Evolutionary conservation across 305 asterid species (phyloP).

Genomic region (Nicotiana rustica): DNA sequence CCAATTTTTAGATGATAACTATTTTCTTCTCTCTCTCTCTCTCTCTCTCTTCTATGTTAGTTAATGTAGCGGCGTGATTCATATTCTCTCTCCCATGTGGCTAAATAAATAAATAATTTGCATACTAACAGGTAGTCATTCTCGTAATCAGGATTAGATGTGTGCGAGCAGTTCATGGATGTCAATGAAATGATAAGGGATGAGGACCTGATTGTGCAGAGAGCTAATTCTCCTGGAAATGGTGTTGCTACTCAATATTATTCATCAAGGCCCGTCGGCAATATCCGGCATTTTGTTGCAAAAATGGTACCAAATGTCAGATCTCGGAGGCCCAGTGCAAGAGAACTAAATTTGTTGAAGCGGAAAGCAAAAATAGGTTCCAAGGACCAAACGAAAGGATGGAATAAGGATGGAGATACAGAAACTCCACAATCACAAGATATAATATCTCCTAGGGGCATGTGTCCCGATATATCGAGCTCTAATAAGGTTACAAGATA

Average conservation of each 20-base stretch:
- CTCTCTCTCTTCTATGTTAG: not conserved
- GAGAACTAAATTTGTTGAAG: slow-evolving; percentile 94
- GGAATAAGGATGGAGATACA: slow-evolving; percentile 82
- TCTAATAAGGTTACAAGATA: slow-evolving; percentile 69
- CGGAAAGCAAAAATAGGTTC: slow-evolving; percentile 88
- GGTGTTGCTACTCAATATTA: slow-evolving; percentile 71
- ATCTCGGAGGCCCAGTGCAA: slow-evolving; percentile 96
- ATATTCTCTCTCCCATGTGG: slow-evolving; percentile 27
- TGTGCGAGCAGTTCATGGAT: slow-evolving; percentile 98
- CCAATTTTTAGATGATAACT: slow-evolving; percentile 9
- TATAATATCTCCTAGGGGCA: slow-evolving; percentile 67
- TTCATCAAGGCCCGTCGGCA: slow-evolving; percentile 64
- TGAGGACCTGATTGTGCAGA: slow-evolving; percentile 86
- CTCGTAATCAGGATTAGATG: slow-evolving; percentile 78
- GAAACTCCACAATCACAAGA: slow-evolving; percentile 77
- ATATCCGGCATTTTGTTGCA: slow-evolving; percentile 80
- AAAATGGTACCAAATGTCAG: slow-evolving; percentile 83
- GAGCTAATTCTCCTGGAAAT: slow-evolving; percentile 64
- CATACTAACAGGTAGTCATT: slow-evolving; percentile 38
- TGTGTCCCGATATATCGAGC: slow-evolving; percentile 63
- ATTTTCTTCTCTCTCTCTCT: not conserved
- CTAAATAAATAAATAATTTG: slow-evolving; percentile 35
- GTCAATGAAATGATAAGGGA: slow-evolving; percentile 94
- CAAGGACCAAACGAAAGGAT: slow-evolving; percentile 87
- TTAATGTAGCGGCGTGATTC: not conserved